Evolutionary conservation across 495 filamentous ascomycete species (phyloP).

Genomic region (Penicillium odoratum): DNA sequence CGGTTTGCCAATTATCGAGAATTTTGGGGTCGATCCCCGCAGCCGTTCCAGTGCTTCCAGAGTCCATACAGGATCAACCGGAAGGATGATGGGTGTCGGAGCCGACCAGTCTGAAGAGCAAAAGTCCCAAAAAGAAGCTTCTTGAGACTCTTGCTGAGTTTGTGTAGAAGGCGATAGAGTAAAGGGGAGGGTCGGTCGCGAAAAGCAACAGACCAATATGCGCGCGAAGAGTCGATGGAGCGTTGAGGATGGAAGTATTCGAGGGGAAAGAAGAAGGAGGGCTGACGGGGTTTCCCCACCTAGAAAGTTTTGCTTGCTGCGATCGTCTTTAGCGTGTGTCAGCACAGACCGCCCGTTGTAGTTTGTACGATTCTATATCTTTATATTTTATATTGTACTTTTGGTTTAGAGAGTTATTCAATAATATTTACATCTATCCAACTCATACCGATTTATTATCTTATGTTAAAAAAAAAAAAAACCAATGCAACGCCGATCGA

Average conservation of each 20-base stretch:
- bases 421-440: neutral
- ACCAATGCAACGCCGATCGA: neutral
- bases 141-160: constrained; percentile 17
- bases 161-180: constrained; percentile 8
- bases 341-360: constrained; percentile 21
- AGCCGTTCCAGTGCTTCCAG: constrained; percentile 41
- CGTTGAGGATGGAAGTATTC: constrained; percentile 9
- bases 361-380: neutral
- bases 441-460: neutral
- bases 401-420: neutral
- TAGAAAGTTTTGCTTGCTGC: constrained; percentile 27
- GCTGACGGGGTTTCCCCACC: constrained; percentile 26
- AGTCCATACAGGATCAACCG: constrained; percentile 47
- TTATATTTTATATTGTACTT: neutral
- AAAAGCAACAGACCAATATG: constrained; percentile 2
- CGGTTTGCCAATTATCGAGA: constrained; percentile 46
- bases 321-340: constrained; percentile 24
- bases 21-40: constrained; percentile 54
- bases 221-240: neutral
- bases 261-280: constrained; percentile 23
- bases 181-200: neutral
- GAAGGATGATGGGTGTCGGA: constrained; percentile 10
- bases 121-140: constrained; percentile 10
- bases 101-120: constrained; percentile 12
- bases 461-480: neutral